phyloP scores from a whole-genome alignment of 1,284 basidiomycete genomes.

The Papiliotrema terrestris region DNA sequence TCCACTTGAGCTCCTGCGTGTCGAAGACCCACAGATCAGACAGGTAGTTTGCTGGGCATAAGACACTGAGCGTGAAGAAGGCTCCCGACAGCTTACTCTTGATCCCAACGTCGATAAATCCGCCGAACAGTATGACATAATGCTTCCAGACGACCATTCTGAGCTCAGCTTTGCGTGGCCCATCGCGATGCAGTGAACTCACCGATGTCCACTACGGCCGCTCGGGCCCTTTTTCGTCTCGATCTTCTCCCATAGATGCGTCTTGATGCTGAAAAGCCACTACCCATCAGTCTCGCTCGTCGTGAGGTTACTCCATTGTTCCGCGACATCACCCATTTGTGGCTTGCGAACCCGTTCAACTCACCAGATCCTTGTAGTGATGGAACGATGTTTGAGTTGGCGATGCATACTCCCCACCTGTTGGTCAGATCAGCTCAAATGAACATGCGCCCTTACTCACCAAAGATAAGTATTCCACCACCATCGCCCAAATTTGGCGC shows the following conservation, averaged over 20 bases:
- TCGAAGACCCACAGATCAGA: constrained; percentile 88
- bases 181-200: constrained; percentile 13
- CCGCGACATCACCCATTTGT: not conserved
- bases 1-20: constrained; percentile 83
- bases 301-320: constrained; percentile 51
- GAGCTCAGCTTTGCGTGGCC: not conserved
- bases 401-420: constrained; percentile 80
- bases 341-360: constrained; percentile 26
- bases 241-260: constrained; percentile 81
- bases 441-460: constrained; percentile 46
- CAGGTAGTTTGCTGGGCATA: constrained; percentile 66
- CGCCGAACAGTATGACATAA: constrained; percentile 78
- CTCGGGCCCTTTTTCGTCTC: constrained; percentile 79
- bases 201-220: constrained; percentile 81
- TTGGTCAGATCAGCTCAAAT: not conserved
- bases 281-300: not conserved
- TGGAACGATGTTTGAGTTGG: constrained; percentile 83
- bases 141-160: constrained; percentile 92
- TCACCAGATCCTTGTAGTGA: constrained; percentile 84
- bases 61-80: not conserved
- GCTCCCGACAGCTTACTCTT: constrained; percentile 54
- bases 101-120: constrained; percentile 78
- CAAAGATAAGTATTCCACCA: constrained; percentile 80
- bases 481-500: constrained; percentile 61
- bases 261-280: constrained; percentile 28